Evolutionary conservation across 805 yeast species (phyloP).

Genomic region (Millerozyma miso): DNA sequence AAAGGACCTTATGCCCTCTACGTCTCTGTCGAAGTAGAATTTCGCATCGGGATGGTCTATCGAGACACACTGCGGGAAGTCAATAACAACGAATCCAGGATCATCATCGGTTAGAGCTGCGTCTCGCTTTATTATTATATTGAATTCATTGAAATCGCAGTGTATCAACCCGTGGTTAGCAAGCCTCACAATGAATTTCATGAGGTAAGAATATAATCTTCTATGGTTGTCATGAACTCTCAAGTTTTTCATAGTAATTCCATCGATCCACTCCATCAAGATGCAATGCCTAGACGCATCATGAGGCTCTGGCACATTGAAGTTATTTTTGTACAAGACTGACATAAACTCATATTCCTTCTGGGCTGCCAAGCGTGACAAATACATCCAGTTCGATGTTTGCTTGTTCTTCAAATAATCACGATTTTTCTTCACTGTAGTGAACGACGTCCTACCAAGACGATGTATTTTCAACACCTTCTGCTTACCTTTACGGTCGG

Average conservation of each 20-base stretch:
- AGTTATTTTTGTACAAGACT: slow-evolving; percentile 67
- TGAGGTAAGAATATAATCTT: slow-evolving; percentile 74
- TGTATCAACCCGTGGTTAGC: slow-evolving; percentile 91
- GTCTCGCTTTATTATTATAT: slow-evolving; percentile 76
- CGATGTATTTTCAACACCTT: slow-evolving; percentile 87
- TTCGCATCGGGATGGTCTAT: slow-evolving; percentile 88
- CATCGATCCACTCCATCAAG: slow-evolving; percentile 85
- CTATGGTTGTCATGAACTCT: slow-evolving; percentile 66
- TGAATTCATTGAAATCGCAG: slow-evolving; percentile 97
- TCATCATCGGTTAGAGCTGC: slow-evolving; percentile 47
- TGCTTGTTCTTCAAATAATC: slow-evolving; percentile 78
- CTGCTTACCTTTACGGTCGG: slow-evolving; percentile 57
- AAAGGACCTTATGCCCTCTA: slow-evolving; percentile 80
- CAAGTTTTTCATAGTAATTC: slow-evolving; percentile 85
- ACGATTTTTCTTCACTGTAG: slow-evolving; percentile 88
- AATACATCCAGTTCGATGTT: slow-evolving; percentile 86
- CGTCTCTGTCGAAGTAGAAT: slow-evolving; percentile 86
- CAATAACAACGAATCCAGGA: slow-evolving; percentile 82
- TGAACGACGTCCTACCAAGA: slow-evolving; percentile 89
- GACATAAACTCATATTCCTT: slow-evolving; percentile 90
- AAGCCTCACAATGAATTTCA: slow-evolving; percentile 78
- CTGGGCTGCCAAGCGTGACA: slow-evolving; percentile 85
- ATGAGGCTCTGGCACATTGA: slow-evolving; percentile 82
- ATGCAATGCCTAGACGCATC: slow-evolving; percentile 91
- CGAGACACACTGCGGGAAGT: slow-evolving; percentile 97